Evolutionary conservation across 139 green algal species (phyloP), one percentile per base, ranked within the genome.

Genomic region (Ostreobium quekettii): DNA sequence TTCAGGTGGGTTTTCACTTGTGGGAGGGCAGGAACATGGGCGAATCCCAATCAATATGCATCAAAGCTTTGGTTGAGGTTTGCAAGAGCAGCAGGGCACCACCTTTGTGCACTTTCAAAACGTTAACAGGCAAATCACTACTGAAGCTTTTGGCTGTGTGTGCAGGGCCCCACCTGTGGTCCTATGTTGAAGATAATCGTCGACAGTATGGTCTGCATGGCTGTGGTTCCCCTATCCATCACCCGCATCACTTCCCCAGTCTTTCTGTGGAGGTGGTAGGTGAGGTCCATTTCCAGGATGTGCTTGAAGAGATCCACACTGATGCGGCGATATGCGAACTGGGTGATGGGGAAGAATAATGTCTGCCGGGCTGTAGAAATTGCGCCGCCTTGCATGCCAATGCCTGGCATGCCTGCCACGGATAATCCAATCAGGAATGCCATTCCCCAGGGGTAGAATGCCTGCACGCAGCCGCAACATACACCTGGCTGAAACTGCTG

Each of bases 181-280:
- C 68, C 74, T 19, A 95, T 80, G 38, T 73, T 73, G 78, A 95
- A 95, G 5, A 94, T 39, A 11, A 95, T 80, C 24, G 84, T 92
- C 33, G 72, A 80, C 36, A 95, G 84, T 37, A 95, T 74, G 62
- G 82, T 84, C 66, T 89, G 87, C 15, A 53, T 19, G 42, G 42
- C 42, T 53, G 59, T 81, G 36, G 86, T 91, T 30, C 89, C 89
- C 11, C 89, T 67, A 71, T 95, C 89, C 71, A 95, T 74, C 19
- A 93, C 85, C 35, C 88, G 79, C 77, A 90, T 89, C 57, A 95
- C 74, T 57, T 80, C 70, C 11, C 80, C 80, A 0, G 89, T 96
- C 77, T 92, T 93, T 60, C 89, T 76, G 26, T 89, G 81, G 49
- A 97, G 78, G 71, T 96, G 90, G 70, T 88, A 96, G 5, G 77